phyloP scores from a whole-genome alignment of 768 basidiomycete species.

The Agaricus subrufescens region DNA sequence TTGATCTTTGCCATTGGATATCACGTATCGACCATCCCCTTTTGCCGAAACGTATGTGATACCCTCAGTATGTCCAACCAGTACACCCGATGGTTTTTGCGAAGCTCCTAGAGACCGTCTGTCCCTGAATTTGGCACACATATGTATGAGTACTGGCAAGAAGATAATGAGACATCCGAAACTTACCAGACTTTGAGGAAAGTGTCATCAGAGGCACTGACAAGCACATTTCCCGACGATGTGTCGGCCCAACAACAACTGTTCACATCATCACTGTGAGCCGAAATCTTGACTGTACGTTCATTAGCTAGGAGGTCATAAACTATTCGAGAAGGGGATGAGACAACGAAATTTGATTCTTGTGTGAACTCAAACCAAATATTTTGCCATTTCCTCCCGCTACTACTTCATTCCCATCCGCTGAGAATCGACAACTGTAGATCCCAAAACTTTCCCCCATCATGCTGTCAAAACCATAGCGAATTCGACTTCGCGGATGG shows the following conservation, averaged over 20 bases:
- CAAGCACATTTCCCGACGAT: conserved; percentile 86
- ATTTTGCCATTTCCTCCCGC: conserved; percentile 86
- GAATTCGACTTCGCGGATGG: conserved; percentile 29
- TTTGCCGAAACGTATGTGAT: conserved; percentile 94
- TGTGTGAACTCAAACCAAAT: conserved; percentile 40
- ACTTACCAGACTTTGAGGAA: conserved; percentile 92
- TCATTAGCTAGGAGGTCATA: conserved; percentile 84
- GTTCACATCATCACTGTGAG: conserved; percentile 90
- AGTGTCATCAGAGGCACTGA: conserved; percentile 93
- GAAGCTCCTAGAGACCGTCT: conserved; percentile 49
- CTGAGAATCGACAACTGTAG: conserved; percentile 94
- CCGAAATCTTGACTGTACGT: conserved; percentile 80
- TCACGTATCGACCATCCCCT: conserved; percentile 92
- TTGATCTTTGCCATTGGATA: conserved; percentile 97
- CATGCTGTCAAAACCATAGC: conserved; percentile 29
- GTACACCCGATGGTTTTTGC: conserved; percentile 82
- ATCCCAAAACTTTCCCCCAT: conserved; percentile 58
- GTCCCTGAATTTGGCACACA: conserved; percentile 33
- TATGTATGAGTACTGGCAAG: conserved; percentile 33
- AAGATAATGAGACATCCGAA: conserved; percentile 27
- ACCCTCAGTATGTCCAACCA: conserved; percentile 95
- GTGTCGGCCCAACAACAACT: conserved; percentile 96
- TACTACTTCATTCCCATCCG: conserved; percentile 92
- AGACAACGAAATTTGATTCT: background rate
- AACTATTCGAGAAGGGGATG: conserved; percentile 39